phyloP scores from a whole-genome alignment of 257 asterid species.

The Ballota nigra region DNA sequence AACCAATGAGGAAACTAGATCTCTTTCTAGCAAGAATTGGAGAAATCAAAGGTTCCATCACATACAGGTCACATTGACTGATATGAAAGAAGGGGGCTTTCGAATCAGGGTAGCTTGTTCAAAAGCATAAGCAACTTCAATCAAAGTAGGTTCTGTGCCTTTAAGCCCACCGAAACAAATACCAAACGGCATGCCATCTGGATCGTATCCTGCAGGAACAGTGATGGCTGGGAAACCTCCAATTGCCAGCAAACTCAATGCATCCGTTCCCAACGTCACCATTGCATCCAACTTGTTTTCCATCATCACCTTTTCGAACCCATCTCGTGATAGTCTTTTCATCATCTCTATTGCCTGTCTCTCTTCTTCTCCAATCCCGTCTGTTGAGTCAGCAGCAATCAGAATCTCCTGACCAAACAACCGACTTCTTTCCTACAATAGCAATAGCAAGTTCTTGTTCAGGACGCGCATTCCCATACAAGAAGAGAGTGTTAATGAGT shows the following conservation, averaged over 20 bases:
- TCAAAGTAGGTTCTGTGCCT: conserved; percentile 57
- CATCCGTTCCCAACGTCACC: conserved; percentile 43
- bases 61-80: conserved; percentile 11
- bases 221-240: conserved; percentile 70
- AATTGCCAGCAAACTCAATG: conserved; percentile 47
- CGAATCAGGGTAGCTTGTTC: conserved; percentile 62
- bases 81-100: conserved; percentile 45
- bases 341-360: conserved; percentile 36
- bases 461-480: neutral
- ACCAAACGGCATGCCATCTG: conserved; percentile 62
- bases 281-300: conserved; percentile 54
- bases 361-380: conserved; percentile 50
- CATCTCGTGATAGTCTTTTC: conserved; percentile 44
- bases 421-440: conserved; percentile 34
- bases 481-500: neutral
- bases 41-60: neutral
- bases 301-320: conserved; percentile 54
- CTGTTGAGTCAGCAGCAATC: conserved; percentile 48
- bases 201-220: conserved; percentile 59
- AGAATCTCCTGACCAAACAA: conserved; percentile 49
- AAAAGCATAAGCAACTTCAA: conserved; percentile 59
- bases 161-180: conserved; percentile 59
- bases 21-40: neutral
- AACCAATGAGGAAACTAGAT: neutral
- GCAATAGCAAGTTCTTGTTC: neutral